Conservation (phyloP, 78 protist genomes). For the Pelomyxa schiedti region DNA sequence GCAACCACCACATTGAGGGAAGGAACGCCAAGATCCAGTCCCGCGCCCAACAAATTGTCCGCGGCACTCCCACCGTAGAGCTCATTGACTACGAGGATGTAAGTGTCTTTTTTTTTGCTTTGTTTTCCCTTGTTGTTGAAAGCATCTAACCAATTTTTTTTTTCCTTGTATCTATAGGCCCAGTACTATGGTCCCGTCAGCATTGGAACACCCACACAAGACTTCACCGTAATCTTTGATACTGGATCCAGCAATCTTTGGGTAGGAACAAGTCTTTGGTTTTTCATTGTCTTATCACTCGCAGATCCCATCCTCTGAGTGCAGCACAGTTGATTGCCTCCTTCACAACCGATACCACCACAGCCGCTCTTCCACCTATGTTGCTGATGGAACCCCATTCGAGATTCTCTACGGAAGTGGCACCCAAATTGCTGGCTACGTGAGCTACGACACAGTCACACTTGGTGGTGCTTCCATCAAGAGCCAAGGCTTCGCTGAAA, state of each 20-base stretch:
- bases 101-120: too few relatives aligned
- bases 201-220: slow-evolving; percentile 92
- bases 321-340: slow-evolving; percentile 47
- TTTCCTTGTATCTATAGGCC: slow-evolving; percentile 50
- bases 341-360: slow-evolving; percentile 73
- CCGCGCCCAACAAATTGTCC: too few relatives aligned
- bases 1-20: too few relatives aligned
- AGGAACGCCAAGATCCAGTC: too few relatives aligned
- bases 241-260: slow-evolving; percentile 95
- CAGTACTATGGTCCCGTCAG: slow-evolving; percentile 86
- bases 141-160: too few relatives aligned
- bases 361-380: slow-evolving; percentile 57
- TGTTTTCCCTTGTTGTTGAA: too few relatives aligned
- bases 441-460: slow-evolving; percentile 53
- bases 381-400: slow-evolving; percentile 65
- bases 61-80: too few relatives aligned
- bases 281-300: too few relatives aligned
- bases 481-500: slow-evolving; percentile 81
- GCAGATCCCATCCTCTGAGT: slow-evolving; percentile 54
- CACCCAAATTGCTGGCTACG: slow-evolving; percentile 73
- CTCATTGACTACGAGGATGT: too few relatives aligned
- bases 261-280: too few relatives aligned
- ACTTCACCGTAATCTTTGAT: slow-evolving; percentile 86
- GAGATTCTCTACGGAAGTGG: slow-evolving; percentile 89
- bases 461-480: slow-evolving; percentile 60